phyloP scores from a whole-genome alignment of 192 early-diverging fungal genomes.

The Paraglomus occultum region DNA sequence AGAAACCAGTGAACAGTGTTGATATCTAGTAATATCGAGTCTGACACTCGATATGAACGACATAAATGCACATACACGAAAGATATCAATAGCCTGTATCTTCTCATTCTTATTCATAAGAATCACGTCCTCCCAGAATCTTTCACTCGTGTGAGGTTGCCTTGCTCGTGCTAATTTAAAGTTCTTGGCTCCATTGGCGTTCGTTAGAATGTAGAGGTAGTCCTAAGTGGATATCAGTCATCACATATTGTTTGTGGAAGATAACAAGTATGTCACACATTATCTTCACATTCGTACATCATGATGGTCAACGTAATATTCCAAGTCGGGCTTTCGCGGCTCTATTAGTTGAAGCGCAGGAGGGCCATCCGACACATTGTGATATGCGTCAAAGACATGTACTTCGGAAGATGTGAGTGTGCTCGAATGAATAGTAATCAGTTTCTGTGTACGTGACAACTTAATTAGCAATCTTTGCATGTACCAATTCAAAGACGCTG shows the following conservation, averaged over 20 bases:
- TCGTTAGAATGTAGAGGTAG: constrained; percentile 54
- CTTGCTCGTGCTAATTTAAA: constrained; percentile 61
- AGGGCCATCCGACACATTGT: constrained; percentile 35
- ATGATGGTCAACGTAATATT: constrained; percentile 79
- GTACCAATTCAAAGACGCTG: neutral
- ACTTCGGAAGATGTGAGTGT: constrained; percentile 71
- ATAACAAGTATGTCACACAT: neutral
- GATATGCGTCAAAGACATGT: constrained; percentile 50
- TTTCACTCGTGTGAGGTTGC: constrained; percentile 35
- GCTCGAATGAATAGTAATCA: constrained; percentile 67
- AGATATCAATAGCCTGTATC: constrained; percentile 78
- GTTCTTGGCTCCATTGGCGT: constrained; percentile 49
- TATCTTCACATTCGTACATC: constrained; percentile 35
- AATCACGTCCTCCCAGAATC: constrained; percentile 61
- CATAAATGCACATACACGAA: constrained; percentile 41
- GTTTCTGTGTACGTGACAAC: constrained; percentile 33
- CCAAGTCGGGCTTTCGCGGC: constrained; percentile 53
- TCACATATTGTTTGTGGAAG: too few relatives aligned
- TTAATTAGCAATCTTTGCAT: neutral
- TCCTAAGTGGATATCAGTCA: constrained; percentile 13
- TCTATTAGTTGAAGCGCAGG: constrained; percentile 51
- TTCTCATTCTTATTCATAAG: constrained; percentile 54
- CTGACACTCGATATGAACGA: neutral
- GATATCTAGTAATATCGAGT: neutral
- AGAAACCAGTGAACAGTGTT: neutral